A percentile compares a stretch with the other conserved stretches of the same genome.
Conservation (phyloP, 2,329 filamentous ascomycete genomes). For the Alternaria metachromatica region DNA sequence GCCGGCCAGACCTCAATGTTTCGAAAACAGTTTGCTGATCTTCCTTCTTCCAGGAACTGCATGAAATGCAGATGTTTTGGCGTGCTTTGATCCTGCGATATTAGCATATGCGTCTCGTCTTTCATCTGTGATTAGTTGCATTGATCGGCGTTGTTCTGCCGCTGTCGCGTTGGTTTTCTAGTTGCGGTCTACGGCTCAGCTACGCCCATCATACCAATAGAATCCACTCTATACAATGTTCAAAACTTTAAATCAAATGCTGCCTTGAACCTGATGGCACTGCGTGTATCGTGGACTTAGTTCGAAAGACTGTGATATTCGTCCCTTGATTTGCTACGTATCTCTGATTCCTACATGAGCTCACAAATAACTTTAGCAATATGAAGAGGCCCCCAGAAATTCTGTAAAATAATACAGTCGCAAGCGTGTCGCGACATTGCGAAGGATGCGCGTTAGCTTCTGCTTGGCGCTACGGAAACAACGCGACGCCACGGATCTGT, state of each 20-base stretch:
- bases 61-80: neutral
- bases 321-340: too few species aligned
- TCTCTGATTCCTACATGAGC: neutral
- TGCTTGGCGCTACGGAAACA: constrained; percentile 7
- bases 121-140: neutral
- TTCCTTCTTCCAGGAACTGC: constrained; percentile 4
- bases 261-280: neutral
- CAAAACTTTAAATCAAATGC: neutral
- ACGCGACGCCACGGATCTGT: constrained; percentile 9
- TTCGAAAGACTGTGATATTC: neutral
- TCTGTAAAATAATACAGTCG: neutral
- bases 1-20: neutral
- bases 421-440: neutral
- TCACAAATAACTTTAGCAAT: neutral
- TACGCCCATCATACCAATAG: neutral
- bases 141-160: constrained; percentile 14
- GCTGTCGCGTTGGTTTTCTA: constrained; percentile 1
- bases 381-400: neutral
- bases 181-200: neutral
- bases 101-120: constrained; percentile 5
- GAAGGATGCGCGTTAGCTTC: constrained; percentile 6
- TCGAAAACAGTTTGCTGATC: constrained; percentile 3
- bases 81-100: constrained; percentile 1
- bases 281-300: neutral
- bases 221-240: constrained; percentile 7